A percentile compares a stretch with the other conserved stretches of the same genome.
These are phyloP conservation scores for Hydnomerulius pinastri DNA, from an alignment of 768 basidiomycete species.

Conservation along the genomic window DNA sequence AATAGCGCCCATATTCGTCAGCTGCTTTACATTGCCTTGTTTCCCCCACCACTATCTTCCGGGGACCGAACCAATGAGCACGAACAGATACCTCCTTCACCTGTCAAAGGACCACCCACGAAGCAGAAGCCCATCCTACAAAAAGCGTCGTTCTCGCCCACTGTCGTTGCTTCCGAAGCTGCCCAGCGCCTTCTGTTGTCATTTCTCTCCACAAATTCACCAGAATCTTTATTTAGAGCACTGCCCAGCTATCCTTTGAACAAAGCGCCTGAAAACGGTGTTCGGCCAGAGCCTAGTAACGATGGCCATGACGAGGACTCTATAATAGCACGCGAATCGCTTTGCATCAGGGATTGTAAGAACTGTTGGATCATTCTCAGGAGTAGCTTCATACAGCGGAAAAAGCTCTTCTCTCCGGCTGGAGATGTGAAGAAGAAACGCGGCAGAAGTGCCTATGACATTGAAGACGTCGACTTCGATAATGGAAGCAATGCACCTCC, in stretches of 20 bases:
- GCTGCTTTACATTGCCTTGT: slow-evolving; percentile 69
- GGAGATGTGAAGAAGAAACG: slow-evolving; percentile 33
- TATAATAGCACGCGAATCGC: slow-evolving; percentile 54
- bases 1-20: slow-evolving; percentile 65
- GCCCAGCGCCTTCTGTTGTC: slow-evolving; percentile 58
- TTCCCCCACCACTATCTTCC: slow-evolving; percentile 42
- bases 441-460: slow-evolving; percentile 28
- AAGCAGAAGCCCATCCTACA: slow-evolving; percentile 45
- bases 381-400: slow-evolving; percentile 51
- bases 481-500: slow-evolving; percentile 14
- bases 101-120: slow-evolving; percentile 47
- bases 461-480: slow-evolving; percentile 27
- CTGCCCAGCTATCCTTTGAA: slow-evolving; percentile 50
- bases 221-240: slow-evolving; percentile 52
- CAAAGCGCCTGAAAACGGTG: slow-evolving; percentile 4
- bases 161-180: slow-evolving; percentile 47
- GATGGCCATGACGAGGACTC: slow-evolving; percentile 52
- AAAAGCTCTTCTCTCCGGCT: slow-evolving; percentile 15
- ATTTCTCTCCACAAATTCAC: slow-evolving; percentile 57
- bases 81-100: slow-evolving; percentile 30
- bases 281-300: slow-evolving; percentile 2
- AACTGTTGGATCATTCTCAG: slow-evolving; percentile 64
- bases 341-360: slow-evolving; percentile 53
- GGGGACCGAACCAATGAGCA: slow-evolving; percentile 17
- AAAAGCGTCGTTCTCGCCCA: slow-evolving; percentile 43